Base-by-base conservation (phyloP, 129 eudicot species). In the Solidago caesia region DNA sequence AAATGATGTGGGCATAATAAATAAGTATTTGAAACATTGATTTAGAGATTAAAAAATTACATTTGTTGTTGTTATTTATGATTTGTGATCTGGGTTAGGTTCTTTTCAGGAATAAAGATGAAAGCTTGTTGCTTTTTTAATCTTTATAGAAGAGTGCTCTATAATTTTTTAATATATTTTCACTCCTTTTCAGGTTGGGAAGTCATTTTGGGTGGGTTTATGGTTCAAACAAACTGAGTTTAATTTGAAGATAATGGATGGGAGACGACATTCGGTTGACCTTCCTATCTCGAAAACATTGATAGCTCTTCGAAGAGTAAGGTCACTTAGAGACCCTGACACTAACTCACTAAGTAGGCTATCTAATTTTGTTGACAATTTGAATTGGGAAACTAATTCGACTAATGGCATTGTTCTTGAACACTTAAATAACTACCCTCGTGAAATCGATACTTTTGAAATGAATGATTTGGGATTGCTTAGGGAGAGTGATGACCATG, bases 241-340 rank as follows among this genome's bases (percentile, higher is more conserved):
- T 7, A 16, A 49, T 45, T 80, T 66, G 62, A 43, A 16, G 79
- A 70, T 7, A 66, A 91, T 91, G 97, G 97, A 95, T 59, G 97
- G 96, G 68, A 78, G 96, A 58, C 76, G 97, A 48, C 99, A 95
- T 83, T 95, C 99, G 0, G 92, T 95, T 65, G 99, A 95, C 70
- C 79, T 91, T 67, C 97, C 99, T 14, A 85, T 95, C 25, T 82
- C 99, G 2, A 91, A 87, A 80, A 74, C 97, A 2, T 76, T 95
- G 65, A 84, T 91, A 55, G 97, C 99, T 67, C 96, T 95, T 52
- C 85, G 92, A 83, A 84, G 99, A 85, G 99, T 95, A 76, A 89
- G 94, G 74, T 95, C 99, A 4, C 92, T 95, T 51, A 86, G 99
- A 81, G 99, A 95, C 68, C 99, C 99, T 14, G 88, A 96, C 3